Conservation (phyloP, 805 yeast species). For the Cyberlindnera lachancei region DNA sequence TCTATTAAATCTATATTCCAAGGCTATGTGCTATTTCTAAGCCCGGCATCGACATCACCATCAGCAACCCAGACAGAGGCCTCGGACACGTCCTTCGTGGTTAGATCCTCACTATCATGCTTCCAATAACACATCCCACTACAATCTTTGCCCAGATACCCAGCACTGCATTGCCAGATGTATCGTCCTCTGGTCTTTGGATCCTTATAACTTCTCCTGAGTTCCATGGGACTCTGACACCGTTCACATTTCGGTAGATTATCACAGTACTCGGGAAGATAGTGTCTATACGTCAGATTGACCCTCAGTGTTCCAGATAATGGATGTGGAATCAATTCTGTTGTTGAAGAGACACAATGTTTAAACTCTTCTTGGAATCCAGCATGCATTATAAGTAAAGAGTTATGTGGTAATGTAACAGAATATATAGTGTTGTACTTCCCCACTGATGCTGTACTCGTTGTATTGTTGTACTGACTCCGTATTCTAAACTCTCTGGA, state of each 20-base stretch:
- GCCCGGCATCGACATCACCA: constrained; percentile 32
- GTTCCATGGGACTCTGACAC: constrained; percentile 36
- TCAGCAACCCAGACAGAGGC: constrained; percentile 41
- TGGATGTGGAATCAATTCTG: constrained; percentile 37
- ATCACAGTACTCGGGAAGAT: constrained; percentile 30
- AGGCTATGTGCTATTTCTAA: too few relatives aligned
- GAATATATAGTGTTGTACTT: constrained; percentile 32
- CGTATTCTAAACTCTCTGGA: constrained; percentile 60
- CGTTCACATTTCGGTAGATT: constrained; percentile 36
- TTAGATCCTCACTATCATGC: constrained; percentile 28
- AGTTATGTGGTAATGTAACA: constrained; percentile 63
- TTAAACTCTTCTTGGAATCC: constrained; percentile 73
- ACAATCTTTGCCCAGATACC: constrained; percentile 39
- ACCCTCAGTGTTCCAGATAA: constrained; percentile 44
- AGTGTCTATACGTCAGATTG: constrained; percentile 60
- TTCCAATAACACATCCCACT: constrained; percentile 44
- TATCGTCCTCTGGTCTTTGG: constrained; percentile 45
- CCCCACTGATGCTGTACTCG: too few relatives aligned
- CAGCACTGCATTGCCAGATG: constrained; percentile 57
- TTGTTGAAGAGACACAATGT: constrained; percentile 50
- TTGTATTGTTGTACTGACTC: constrained; percentile 26
- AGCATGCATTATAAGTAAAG: constrained; percentile 65
- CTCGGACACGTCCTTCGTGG: constrained; percentile 26
- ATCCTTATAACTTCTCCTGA: constrained; percentile 48
- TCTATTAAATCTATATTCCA: too few relatives aligned